Evolutionary conservation across 1,284 basidiomycete genomes (phyloP).

Genomic region (Fomes fomentarius): DNA sequence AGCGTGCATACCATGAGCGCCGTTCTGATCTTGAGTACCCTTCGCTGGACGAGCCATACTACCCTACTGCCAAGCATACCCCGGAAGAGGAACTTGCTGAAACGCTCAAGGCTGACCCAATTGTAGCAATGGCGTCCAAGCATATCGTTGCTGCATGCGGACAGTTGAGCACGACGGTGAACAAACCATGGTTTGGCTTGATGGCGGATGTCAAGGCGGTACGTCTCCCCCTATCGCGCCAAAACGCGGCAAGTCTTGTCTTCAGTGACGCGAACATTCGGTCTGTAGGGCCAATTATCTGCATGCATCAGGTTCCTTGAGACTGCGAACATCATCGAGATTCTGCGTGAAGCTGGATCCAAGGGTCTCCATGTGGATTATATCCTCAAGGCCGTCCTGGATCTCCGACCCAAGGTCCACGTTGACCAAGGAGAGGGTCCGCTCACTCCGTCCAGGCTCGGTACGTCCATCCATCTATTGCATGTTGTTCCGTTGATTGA

Average conservation of each 20-base stretch:
- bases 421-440: conserved; percentile 10
- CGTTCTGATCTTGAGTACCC: conserved; percentile 53
- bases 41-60: conserved; percentile 53
- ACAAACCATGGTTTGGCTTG: conserved; percentile 30
- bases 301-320: conserved; percentile 12
- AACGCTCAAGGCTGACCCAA: conserved; percentile 53
- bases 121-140: conserved; percentile 55
- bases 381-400: conserved; percentile 14
- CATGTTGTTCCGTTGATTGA: conserved; percentile 2
- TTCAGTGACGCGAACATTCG: neutral
- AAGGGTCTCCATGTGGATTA: conserved; percentile 33
- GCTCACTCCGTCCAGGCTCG: conserved; percentile 2
- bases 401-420: conserved; percentile 19
- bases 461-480: neutral
- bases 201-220: conserved; percentile 18
- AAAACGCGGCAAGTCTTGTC: neutral
- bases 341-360: conserved; percentile 38
- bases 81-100: conserved; percentile 39
- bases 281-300: conserved; percentile 7
- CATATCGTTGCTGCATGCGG: conserved; percentile 64
- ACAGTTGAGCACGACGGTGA: conserved; percentile 61
- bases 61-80: conserved; percentile 38
- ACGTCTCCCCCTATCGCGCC: neutral
- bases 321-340: conserved; percentile 30
- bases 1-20: conserved; percentile 51